phyloP scores from a whole-genome alignment of 2,329 filamentous ascomycete genomes.

The Colletotrichum filicis region DNA sequence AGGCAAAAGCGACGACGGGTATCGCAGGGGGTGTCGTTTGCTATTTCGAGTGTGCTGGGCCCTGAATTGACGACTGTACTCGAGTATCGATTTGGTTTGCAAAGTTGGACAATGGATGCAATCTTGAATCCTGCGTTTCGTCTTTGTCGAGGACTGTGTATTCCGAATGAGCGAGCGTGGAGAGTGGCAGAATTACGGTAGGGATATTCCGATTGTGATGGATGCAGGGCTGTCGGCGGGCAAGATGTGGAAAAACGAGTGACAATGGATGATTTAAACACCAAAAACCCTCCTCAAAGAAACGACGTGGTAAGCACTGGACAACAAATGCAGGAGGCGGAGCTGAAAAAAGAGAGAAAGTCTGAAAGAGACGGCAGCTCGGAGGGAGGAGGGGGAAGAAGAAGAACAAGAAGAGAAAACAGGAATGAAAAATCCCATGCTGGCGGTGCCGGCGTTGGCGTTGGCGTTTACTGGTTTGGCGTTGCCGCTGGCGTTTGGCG shows the following conservation, averaged over 20 bases:
- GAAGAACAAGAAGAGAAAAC: conserved; percentile 18
- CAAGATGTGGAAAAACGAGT: not conserved
- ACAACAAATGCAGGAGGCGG: not conserved
- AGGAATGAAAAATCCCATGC: conserved; percentile 10
- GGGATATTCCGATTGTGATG: not conserved
- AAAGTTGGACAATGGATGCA: not conserved
- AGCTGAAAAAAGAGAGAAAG: not conserved
- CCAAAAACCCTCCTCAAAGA: not conserved
- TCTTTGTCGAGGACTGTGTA: not conserved
- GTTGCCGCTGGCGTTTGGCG: conserved; percentile 2
- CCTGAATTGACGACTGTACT: not conserved
- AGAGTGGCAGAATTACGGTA: not conserved
- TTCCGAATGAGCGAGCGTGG: not conserved
- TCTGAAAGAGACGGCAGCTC: not conserved
- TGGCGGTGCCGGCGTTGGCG: conserved; percentile 15
- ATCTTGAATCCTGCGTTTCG: not conserved
- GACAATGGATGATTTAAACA: not conserved
- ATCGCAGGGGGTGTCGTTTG: not conserved
- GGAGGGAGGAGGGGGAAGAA: not conserved
- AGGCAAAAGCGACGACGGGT: not conserved
- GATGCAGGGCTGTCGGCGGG: not conserved
- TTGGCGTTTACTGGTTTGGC: not conserved
- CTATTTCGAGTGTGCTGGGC: not conserved
- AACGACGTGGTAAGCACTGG: not conserved
- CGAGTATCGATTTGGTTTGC: not conserved